Conservation (phyloP, 805 yeast species). For the Pichia cabralensis region DNA sequence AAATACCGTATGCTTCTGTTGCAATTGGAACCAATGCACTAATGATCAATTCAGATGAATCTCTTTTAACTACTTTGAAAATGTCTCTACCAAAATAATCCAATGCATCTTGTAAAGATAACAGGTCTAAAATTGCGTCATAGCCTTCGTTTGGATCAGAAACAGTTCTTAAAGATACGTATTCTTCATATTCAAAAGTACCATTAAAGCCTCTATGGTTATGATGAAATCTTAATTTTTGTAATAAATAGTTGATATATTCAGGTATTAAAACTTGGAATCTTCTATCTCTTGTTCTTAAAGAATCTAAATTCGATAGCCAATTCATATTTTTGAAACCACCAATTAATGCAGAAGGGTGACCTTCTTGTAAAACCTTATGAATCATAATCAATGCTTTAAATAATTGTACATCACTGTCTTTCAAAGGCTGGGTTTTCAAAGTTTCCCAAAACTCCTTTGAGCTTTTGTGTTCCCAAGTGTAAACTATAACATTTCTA, state of each 20-base stretch:
- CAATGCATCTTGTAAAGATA: constrained; percentile 76
- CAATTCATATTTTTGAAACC: constrained; percentile 73
- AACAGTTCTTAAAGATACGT: constrained; percentile 75
- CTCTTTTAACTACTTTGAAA: constrained; percentile 50
- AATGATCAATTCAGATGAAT: constrained; percentile 62
- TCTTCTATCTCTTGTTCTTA: constrained; percentile 35
- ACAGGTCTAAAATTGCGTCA: constrained; percentile 76
- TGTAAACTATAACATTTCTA: constrained; percentile 86
- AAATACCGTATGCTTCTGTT: constrained; percentile 86
- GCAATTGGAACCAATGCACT: constrained; percentile 85
- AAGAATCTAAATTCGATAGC: constrained; percentile 61
- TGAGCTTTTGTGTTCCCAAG: constrained; percentile 90
- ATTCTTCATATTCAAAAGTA: constrained; percentile 92
- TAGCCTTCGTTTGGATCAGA: constrained; percentile 95
- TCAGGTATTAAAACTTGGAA: constrained; percentile 70
- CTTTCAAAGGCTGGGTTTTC: constrained; percentile 68
- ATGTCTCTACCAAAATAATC: constrained; percentile 70
- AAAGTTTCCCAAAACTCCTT: constrained; percentile 78
- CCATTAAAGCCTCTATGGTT: constrained; percentile 88
- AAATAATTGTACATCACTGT: constrained; percentile 76
- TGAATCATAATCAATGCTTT: constrained; percentile 80
- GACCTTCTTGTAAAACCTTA: constrained; percentile 97
- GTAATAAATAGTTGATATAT: constrained; percentile 58
- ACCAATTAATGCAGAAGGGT: constrained; percentile 69
- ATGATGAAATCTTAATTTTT: constrained; percentile 74